phyloP scores from a whole-genome alignment of 352 stramenopile species.

The Pythium rhizo-oryzae region DNA sequence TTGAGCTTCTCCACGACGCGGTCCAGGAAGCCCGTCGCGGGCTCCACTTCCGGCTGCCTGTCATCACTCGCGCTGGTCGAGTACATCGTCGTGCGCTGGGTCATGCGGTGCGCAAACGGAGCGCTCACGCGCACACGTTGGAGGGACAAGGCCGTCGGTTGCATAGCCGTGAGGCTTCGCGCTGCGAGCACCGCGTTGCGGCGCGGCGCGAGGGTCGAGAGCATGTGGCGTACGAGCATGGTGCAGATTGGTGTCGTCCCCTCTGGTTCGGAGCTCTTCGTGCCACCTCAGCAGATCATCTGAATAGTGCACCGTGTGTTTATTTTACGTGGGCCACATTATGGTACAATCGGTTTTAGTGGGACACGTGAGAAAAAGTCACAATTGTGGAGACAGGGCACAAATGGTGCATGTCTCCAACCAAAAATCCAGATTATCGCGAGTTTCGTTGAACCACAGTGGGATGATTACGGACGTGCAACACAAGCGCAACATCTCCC shows the following conservation, averaged over 20 bases:
- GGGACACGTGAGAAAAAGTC: conserved; percentile 1
- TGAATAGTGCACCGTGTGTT: background rate
- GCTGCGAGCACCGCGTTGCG: background rate
- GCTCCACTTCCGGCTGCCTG: background rate
- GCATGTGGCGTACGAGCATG: conserved; percentile 7
- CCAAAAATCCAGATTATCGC: background rate
- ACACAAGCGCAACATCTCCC: conserved; percentile 11
- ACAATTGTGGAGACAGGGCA: background rate
- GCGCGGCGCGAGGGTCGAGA: conserved; percentile 12
- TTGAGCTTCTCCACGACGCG: conserved; percentile 78
- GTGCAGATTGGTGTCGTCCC: background rate
- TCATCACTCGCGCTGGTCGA: conserved; percentile 16
- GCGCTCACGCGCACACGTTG: background rate
- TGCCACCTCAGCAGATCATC: background rate
- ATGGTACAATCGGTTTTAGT: no score
- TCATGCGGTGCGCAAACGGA: background rate
- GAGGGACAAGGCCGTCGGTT: background rate
- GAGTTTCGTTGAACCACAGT: background rate
- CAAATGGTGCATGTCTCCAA: background rate
- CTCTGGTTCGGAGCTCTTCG: background rate
- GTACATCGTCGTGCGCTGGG: conserved; percentile 15
- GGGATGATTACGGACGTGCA: conserved; percentile 5
- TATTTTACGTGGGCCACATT: background rate
- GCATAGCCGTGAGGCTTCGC: conserved; percentile 1
- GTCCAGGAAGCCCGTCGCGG: conserved; percentile 48